These are phyloP conservation scores for Cercospora canescens DNA, from an alignment of 2,329 filamentous ascomycete species.

Conservation along the genomic window DNA sequence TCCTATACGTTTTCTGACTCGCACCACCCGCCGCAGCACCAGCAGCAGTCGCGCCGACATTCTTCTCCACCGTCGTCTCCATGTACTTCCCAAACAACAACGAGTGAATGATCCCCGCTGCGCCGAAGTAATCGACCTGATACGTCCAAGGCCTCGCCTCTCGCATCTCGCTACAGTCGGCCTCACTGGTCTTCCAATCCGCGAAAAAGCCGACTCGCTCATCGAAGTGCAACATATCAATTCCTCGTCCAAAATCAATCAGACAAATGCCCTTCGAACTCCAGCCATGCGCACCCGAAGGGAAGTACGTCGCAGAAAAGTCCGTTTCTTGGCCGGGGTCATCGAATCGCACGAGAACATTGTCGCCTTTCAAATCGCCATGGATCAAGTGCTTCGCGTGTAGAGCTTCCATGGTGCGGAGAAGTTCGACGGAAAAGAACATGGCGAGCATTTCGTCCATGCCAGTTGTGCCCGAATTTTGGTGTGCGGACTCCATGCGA, in stretches of 20 bases:
- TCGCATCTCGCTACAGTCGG: slow-evolving; percentile 94
- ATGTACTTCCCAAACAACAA: slow-evolving; percentile 95
- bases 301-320: slow-evolving; percentile 66
- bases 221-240: slow-evolving; percentile 86
- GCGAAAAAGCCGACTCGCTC: slow-evolving; percentile 83
- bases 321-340: slow-evolving; percentile 40
- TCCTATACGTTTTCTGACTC: slow-evolving; percentile 65
- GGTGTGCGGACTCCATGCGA: slow-evolving; percentile 51
- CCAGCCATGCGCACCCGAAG: slow-evolving; percentile 78
- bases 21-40: slow-evolving; percentile 41
- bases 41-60: slow-evolving; percentile 48
- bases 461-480: slow-evolving; percentile 51
- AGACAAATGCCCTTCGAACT: slow-evolving; percentile 74
- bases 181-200: slow-evolving; percentile 85
- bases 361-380: slow-evolving; percentile 93
- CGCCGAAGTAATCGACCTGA: slow-evolving; percentile 93
- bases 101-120: slow-evolving; percentile 83
- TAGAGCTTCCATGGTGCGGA: slow-evolving; percentile 85
- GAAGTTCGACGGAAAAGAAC: slow-evolving; percentile 91
- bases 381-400: slow-evolving; percentile 80
- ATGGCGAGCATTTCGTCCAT: slow-evolving; percentile 92
- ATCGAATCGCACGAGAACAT: slow-evolving; percentile 85
- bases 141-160: slow-evolving; percentile 95
- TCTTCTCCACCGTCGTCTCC: slow-evolving; percentile 62
- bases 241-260: slow-evolving; percentile 92